These are phyloP conservation scores for Boechera stricta DNA, from an alignment of 345 rosid genomes.

Conservation along the genomic window DNA sequence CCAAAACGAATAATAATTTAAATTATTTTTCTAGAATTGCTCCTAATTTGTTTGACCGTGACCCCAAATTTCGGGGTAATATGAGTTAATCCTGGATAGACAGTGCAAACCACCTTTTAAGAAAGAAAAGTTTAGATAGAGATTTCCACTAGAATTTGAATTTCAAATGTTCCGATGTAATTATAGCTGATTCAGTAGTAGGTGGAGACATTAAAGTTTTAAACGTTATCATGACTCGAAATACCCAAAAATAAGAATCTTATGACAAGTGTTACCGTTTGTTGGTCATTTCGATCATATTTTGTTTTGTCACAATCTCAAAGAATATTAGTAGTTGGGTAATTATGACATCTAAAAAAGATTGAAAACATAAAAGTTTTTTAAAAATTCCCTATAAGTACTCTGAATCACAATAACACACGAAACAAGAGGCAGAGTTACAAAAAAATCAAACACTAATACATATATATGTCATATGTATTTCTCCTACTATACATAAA, in stretches of 20 bases:
- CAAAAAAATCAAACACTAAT: constrained; percentile 16
- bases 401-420: not conserved
- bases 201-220: constrained; percentile 14
- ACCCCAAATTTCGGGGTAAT: not conserved
- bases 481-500: constrained; percentile 33
- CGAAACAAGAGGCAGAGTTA: not conserved
- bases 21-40: not conserved
- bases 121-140: constrained; percentile 8
- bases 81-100: not conserved
- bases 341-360: not conserved
- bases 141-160: constrained; percentile 32
- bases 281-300: not conserved
- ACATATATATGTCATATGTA: not conserved
- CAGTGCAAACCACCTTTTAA: not conserved
- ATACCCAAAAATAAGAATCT: constrained; percentile 8
- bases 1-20: not conserved
- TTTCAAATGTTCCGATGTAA: not conserved
- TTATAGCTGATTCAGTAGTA: constrained; percentile 11
- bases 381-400: not conserved
- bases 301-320: not conserved
- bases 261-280: not conserved
- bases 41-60: not conserved
- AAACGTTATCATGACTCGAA: not conserved
- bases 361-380: not conserved
- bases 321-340: too few relatives aligned